Percentiles rank a stretch among this genome's conserved stretches.
Evolutionary conservation across 768 basidiomycete species (phyloP).

Genomic region (Psilocybe tampanensis): DNA sequence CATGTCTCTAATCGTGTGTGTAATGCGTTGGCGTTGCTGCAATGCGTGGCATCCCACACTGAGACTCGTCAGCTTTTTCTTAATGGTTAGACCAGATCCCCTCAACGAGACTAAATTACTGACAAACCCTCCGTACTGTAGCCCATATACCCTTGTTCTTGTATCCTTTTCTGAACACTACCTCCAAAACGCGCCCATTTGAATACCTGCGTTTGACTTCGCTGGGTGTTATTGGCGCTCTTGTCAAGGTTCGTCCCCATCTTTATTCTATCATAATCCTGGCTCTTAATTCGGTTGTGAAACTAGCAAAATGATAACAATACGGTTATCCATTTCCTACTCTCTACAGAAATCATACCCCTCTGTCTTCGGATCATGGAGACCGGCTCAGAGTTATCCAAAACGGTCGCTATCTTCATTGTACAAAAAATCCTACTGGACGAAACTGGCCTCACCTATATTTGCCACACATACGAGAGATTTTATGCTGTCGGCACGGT

Average conservation of each 20-base stretch:
- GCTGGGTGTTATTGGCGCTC: slow-evolving; percentile 97
- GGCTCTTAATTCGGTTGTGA: background rate
- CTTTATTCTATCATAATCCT: background rate
- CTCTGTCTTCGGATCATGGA: slow-evolving; percentile 99
- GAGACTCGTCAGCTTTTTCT: slow-evolving; percentile 96
- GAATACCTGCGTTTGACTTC: slow-evolving; percentile 99
- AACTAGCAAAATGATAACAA: slow-evolving; percentile 97
- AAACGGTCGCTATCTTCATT: slow-evolving; percentile 99
- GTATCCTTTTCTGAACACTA: slow-evolving; percentile 99
- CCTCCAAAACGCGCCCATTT: slow-evolving; percentile 98
- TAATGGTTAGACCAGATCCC: slow-evolving; percentile 63
- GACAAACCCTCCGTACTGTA: slow-evolving; percentile 52
- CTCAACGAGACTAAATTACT: slow-evolving; percentile 1
- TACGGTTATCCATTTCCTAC: slow-evolving; percentile 97
- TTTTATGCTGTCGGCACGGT: slow-evolving; percentile 99
- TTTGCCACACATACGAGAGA: slow-evolving; percentile 99
- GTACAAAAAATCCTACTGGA: slow-evolving; percentile 98
- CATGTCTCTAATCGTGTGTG: slow-evolving; percentile 98
- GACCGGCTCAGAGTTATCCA: slow-evolving; percentile 96
- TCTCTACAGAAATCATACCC: slow-evolving; percentile 99
- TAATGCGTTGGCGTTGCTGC: slow-evolving; percentile 95
- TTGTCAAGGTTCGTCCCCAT: slow-evolving; percentile 80
- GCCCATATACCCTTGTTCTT: slow-evolving; percentile 98
- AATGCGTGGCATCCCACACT: slow-evolving; percentile 97
- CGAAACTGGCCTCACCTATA: slow-evolving; percentile 97